Base-by-base conservation (phyloP, 176 grass and related monocot genomes). In the Poa annua region DNA sequence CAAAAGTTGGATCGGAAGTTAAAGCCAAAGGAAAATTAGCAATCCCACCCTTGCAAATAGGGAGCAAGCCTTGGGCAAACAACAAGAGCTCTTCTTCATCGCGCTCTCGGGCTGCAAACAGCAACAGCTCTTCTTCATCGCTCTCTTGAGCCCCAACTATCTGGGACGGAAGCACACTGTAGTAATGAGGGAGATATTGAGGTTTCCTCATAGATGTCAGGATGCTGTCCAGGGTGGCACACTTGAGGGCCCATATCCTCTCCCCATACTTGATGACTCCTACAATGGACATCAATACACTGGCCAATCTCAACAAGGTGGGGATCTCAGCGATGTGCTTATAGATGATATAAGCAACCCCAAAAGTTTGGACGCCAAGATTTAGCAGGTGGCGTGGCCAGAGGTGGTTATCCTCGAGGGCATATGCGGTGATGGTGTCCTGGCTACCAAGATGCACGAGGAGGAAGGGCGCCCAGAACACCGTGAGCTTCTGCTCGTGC, bases 401-500 rank as follows among this genome's bases (percentile, higher is more conserved):
- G 5, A 66, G 62, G 2, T 66, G 14, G 62, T 66, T 66, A 32
- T 66, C 62, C 62, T 66, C 62, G 4, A 66, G 62, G 14, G 62
- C 29, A 4, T 66, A 35, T 1, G 62, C 15, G 3, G 32, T 66
- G 6, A 66, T 66, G 0, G 14, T 66, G 32, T 35, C 63, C 16
- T 66, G 33, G 63, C 63, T 66, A 36, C 63, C 63, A 19, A 66
- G 63, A 66, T 66, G 63, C 14, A 66, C 63, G 0, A 66, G 33
- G 6, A 66, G 63, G 63, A 66, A 66, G 7, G 63, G 63, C 3
- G 33, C 63, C 63, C 63, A 66, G 3, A 66, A 66, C 16, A 66
- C 63, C 7, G 6, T 11, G 0, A 66, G 16, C 3, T 66, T 19
- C 0, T 36, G 63, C 63, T 66, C 1, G 7, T 10, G 7, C 3